Evolutionary conservation across 2,329 filamentous ascomycete species (phyloP).

Genomic region (Kalmusia sp.): DNA sequence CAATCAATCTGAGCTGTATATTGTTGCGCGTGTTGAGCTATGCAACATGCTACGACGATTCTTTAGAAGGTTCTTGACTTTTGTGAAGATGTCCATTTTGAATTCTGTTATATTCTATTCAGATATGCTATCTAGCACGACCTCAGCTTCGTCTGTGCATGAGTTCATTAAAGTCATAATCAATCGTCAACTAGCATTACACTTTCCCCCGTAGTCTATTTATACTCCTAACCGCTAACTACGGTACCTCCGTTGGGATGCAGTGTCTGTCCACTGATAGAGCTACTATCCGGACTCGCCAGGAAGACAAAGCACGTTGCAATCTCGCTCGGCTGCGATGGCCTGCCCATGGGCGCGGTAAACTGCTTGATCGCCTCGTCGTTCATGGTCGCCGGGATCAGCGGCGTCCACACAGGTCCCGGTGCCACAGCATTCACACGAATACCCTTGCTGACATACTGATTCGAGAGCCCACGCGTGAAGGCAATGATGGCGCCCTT

Average conservation of each 20-base stretch:
- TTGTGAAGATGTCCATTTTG: no score
- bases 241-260: constrained; percentile 61
- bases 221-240: constrained; percentile 37
- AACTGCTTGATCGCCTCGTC: constrained; percentile 74
- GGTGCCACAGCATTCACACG: constrained; percentile 79
- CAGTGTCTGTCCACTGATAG: constrained; percentile 75
- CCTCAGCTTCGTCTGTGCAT: neutral
- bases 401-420: constrained; percentile 62
- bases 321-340: constrained; percentile 81
- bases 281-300: constrained; percentile 75
- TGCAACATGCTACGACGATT: no score
- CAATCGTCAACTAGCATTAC: neutral
- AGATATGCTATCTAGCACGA: neutral
- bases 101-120: neutral
- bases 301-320: constrained; percentile 84
- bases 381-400: constrained; percentile 52
- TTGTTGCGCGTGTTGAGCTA: no score
- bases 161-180: neutral
- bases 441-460: constrained; percentile 74
- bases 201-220: neutral
- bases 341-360: constrained; percentile 75
- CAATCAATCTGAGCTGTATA: no score
- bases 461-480: constrained; percentile 78
- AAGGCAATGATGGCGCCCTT: constrained; percentile 82
- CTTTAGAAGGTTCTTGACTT: no score